Conservation (phyloP, 75 land plant species). For the Picea glauca region DNA sequence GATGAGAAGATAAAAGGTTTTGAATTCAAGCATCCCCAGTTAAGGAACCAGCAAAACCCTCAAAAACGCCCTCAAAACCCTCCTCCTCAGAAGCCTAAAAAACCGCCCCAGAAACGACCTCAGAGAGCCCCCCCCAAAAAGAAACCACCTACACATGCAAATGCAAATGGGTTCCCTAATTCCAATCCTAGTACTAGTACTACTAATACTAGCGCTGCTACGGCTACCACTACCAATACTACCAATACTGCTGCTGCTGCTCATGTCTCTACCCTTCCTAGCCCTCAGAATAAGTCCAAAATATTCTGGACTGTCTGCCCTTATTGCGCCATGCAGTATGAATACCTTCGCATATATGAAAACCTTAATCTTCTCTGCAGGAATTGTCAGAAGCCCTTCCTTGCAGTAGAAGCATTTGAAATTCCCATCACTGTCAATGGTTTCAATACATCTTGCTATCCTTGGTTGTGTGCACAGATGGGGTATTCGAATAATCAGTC, state of each 20-base stretch:
- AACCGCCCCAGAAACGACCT: too few species aligned
- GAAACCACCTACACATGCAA: background rate
- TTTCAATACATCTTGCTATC: background rate
- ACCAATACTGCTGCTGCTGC: too few species aligned
- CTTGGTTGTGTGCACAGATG: background rate
- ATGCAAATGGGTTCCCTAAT: background rate
- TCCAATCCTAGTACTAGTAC: background rate
- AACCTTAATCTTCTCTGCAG: constrained; percentile 77
- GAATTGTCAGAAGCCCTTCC: constrained; percentile 67
- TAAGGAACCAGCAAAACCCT: background rate
- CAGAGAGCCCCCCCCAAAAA: background rate
- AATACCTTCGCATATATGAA: constrained; percentile 68
- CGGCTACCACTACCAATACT: background rate
- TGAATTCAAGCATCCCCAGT: background rate
- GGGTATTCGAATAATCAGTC: background rate
- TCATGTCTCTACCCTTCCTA: too few species aligned
- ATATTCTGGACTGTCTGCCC: constrained; percentile 92
- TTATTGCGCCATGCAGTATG: constrained; percentile 83
- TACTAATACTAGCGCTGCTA: background rate
- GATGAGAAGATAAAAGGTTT: constrained; percentile 48
- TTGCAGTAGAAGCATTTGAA: constrained; percentile 50
- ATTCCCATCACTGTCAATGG: background rate
- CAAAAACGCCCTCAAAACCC: background rate
- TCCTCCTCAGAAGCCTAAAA: background rate
- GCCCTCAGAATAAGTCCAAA: too few species aligned